A percentile compares a stretch with the other conserved stretches of the same genome.
phyloP scores from a whole-genome alignment of 2,329 filamentous ascomycete species.

The Monosporascus sp. region DNA sequence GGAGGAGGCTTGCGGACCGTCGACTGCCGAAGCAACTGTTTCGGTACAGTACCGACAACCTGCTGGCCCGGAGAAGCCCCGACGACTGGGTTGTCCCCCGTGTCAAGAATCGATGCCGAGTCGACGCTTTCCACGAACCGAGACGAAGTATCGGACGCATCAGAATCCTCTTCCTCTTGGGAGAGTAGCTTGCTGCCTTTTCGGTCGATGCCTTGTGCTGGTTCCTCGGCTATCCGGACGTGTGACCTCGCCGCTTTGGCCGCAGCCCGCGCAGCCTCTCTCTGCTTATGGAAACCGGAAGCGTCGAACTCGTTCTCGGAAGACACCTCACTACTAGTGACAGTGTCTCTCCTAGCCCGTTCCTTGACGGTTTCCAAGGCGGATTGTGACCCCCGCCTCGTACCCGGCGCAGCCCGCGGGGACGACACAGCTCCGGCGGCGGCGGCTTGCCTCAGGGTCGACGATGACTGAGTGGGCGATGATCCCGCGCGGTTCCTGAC shows the following conservation, averaged over 20 bases:
- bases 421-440: slow-evolving; percentile 36
- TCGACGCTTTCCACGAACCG: slow-evolving; percentile 64
- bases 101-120: slow-evolving; percentile 65
- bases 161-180: slow-evolving; percentile 56
- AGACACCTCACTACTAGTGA: slow-evolving; percentile 77
- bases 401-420: slow-evolving; percentile 39
- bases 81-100: slow-evolving; percentile 53
- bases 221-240: slow-evolving; percentile 48
- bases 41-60: slow-evolving; percentile 59
- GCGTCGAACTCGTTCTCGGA: slow-evolving; percentile 76
- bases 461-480: slow-evolving; percentile 67
- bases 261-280: slow-evolving; percentile 55
- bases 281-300: slow-evolving; percentile 57
- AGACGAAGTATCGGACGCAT: slow-evolving; percentile 57
- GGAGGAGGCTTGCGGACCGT: slow-evolving; percentile 59
- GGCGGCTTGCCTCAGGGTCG: slow-evolving; percentile 50
- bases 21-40: slow-evolving; percentile 55
- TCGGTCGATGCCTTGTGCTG: slow-evolving; percentile 35
- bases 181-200: slow-evolving; percentile 47
- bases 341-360: slow-evolving; percentile 65
- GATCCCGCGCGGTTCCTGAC: slow-evolving; percentile 80
- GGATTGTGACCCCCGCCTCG: slow-evolving; percentile 64
- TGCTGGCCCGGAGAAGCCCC: slow-evolving; percentile 50
- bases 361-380: slow-evolving; percentile 66
- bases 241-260: slow-evolving; percentile 49